Evolutionary conservation across 2,329 filamentous ascomycete genomes (phyloP), one percentile per base, ranked within the genome.

Genomic region (Colletotrichum spinosum): DNA sequence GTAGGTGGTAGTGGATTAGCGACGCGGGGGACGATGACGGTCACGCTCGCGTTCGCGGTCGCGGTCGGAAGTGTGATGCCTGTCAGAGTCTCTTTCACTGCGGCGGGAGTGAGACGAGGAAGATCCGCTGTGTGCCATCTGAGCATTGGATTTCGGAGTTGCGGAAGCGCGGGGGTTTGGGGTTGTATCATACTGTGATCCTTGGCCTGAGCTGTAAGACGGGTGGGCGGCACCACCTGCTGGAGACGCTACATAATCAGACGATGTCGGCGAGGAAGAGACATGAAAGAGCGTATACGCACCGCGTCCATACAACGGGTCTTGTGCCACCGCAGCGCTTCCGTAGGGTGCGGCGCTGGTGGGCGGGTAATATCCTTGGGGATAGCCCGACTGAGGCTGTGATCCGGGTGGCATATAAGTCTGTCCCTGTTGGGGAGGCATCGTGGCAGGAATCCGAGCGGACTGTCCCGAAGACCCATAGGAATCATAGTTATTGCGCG

Each of bases 251-350:
- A 84, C 74, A 82, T 75, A 79, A 82, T 83, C 77, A 83, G 79
- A 82, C 56, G 69, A 71, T 55, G 64, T 58, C 65, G 61, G 48
- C 13, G 56, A 55, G 52, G n/a, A 25, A 13, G 25, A 15, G 34
- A 51, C 10, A 48, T 25, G 9, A 68, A 68, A 66, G 69, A 65
- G 12, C 68, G 58, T 68, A 79, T 85, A 89, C 84, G 83, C 83
- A 86, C 87, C 86, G 82, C 86, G 86, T 79, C 85, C 85, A 70
- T 84, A 86, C 69, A 83, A 83, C 50, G 85, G 78, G 74, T 88
- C 86, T 73, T 79, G 74, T n/a, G 63, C 66, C 84, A 80, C 72
- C 84, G 84, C 50, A 39, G 56, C 46, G 13, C 55, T 48, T 44
- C 66, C 63, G 39, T 60, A 56, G 17, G 60, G 35, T 11, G 67